Evolutionary conservation across 257 asterid species (phyloP).

Genomic region (Gynochthodes officinalis): DNA sequence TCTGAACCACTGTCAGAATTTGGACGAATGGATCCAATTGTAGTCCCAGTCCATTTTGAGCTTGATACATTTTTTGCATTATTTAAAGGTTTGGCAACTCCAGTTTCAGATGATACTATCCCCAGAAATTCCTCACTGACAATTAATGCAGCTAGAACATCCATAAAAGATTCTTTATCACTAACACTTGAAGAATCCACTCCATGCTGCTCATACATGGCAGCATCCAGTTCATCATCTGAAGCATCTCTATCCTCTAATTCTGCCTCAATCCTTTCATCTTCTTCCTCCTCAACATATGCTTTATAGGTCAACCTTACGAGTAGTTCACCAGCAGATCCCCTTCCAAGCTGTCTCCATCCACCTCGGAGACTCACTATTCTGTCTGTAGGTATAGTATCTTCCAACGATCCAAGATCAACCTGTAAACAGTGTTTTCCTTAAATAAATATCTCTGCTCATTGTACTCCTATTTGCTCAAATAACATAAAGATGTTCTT

Average conservation of each 20-base stretch:
- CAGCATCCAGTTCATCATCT: constrained; percentile 45
- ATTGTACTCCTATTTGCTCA: neutral
- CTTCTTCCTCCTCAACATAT: constrained; percentile 98
- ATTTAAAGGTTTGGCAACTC: constrained; percentile 39
- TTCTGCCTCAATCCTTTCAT: constrained; percentile 46
- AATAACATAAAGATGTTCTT: neutral
- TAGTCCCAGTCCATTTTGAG: constrained; percentile 29
- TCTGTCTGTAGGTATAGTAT: constrained; percentile 90
- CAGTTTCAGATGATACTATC: constrained; percentile 76
- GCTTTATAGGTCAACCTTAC: constrained; percentile 93
- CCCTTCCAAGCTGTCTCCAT: constrained; percentile 70
- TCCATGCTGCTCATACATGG: constrained; percentile 35
- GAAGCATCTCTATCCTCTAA: constrained; percentile 37
- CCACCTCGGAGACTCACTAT: constrained; percentile 68
- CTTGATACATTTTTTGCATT: constrained; percentile 28
- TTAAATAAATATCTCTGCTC: neutral
- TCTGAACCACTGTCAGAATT: constrained; percentile 30
- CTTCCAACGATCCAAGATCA: constrained; percentile 85
- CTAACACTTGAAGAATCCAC: constrained; percentile 31
- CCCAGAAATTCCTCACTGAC: constrained; percentile 95
- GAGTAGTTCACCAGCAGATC: constrained; percentile 80
- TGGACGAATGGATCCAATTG: constrained; percentile 34
- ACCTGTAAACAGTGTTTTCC: constrained; percentile 44
- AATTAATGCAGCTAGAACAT: constrained; percentile 72
- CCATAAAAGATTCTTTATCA: constrained; percentile 75